Evolutionary conservation across 768 basidiomycete genomes (phyloP).

Genomic region (Calocybe indica): DNA sequence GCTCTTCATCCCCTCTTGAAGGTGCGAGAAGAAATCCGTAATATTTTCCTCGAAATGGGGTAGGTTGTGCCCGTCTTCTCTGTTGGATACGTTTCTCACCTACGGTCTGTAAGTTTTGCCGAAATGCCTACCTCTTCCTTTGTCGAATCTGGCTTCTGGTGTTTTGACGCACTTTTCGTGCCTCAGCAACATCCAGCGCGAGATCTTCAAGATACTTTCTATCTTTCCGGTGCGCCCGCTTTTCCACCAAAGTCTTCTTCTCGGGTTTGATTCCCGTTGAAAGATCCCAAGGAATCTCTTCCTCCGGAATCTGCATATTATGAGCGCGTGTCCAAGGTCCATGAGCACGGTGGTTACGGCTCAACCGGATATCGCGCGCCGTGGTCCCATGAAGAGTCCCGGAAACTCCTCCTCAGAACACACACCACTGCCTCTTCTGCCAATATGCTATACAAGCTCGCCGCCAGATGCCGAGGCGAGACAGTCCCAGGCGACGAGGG

Average conservation of each 20-base stretch:
- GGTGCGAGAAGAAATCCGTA: constrained; percentile 95
- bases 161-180: constrained; percentile 96
- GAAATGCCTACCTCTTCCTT: constrained; percentile 98
- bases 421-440: constrained; percentile 96
- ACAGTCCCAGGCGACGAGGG: constrained; percentile 32
- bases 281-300: constrained; percentile 76
- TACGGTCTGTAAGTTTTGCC: constrained; percentile 62
- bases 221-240: constrained; percentile 71
- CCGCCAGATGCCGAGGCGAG: constrained; percentile 74
- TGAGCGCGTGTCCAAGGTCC: constrained; percentile 73
- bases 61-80: constrained; percentile 27
- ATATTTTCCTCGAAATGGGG: constrained; percentile 99
- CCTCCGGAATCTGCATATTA: constrained; percentile 81
- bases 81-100: neutral
- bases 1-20: constrained; percentile 95
- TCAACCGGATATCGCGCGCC: constrained; percentile 97
- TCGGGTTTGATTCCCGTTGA: neutral
- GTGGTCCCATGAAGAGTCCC: constrained; percentile 89
- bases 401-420: constrained; percentile 88
- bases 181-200: constrained; percentile 99
- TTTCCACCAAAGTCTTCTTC: neutral
- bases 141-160: constrained; percentile 99
- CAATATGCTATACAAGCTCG: constrained; percentile 90
- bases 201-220: constrained; percentile 98
- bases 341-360: constrained; percentile 83